phyloP scores from a whole-genome alignment of 1,284 basidiomycete species.

The Ustilago curta region DNA sequence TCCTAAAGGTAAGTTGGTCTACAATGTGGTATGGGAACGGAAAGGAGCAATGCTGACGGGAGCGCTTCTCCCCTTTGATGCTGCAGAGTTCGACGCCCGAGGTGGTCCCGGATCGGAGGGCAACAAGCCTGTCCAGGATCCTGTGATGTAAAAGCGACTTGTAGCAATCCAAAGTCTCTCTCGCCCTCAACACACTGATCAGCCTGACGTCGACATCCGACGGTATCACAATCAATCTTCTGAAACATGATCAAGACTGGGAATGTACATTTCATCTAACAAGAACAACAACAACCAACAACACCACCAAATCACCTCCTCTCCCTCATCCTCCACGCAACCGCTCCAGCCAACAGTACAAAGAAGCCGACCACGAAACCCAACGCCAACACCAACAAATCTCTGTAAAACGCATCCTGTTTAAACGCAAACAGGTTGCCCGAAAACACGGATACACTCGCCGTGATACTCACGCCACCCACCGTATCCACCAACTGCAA shows the following conservation, averaged over 20 bases:
- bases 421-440: conserved; percentile 53
- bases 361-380: conserved; percentile 53
- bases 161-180: neutral
- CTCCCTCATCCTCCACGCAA: conserved; percentile 48
- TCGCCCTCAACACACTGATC: neutral
- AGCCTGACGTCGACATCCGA: no score
- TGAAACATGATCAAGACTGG: no score
- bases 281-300: neutral
- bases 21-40: no score
- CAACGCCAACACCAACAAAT: conserved; percentile 54
- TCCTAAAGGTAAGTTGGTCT: conserved; percentile 41
- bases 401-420: conserved; percentile 51
- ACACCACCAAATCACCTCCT: conserved; percentile 16
- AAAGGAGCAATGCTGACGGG: conserved; percentile 3
- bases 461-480: conserved; percentile 31
- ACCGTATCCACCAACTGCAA: conserved; percentile 51
- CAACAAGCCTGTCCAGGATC: conserved; percentile 55
- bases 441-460: conserved; percentile 45
- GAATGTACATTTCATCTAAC: neutral
- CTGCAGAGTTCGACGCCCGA: conserved; percentile 51
- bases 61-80: neutral
- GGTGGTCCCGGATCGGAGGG: conserved; percentile 55
- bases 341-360: conserved; percentile 28
- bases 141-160: conserved; percentile 28
- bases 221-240: no score